Percentiles rank a stretch among this genome's conserved stretches.
These are phyloP conservation scores for Coemansia sp. DNA, from an alignment of 192 early-diverging fungal species.

Conservation along the genomic window DNA sequence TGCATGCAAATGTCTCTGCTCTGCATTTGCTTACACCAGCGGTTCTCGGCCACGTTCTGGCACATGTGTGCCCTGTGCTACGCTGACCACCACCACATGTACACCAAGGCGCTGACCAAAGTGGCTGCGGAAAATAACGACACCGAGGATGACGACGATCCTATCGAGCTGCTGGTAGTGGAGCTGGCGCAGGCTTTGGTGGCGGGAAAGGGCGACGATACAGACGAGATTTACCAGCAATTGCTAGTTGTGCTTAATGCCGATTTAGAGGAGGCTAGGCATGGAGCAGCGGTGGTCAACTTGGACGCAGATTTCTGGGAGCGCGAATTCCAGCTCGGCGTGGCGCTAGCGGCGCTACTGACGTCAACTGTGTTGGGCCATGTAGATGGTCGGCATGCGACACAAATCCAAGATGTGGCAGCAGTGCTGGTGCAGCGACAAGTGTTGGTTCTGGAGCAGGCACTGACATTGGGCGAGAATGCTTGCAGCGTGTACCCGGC, in stretches of 20 bases:
- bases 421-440: constrained; percentile 25
- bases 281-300: constrained; percentile 2
- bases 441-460: constrained; percentile 19
- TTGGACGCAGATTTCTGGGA: constrained; percentile 39
- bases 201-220: neutral
- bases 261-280: constrained; percentile 18
- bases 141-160: constrained; percentile 13
- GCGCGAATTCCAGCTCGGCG: constrained; percentile 43
- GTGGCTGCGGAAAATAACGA: neutral
- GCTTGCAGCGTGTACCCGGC: constrained; percentile 17
- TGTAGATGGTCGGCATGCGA: neutral
- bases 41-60: constrained; percentile 40
- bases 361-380: neutral
- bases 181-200: constrained; percentile 14
- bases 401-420: constrained; percentile 30
- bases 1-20: constrained; percentile 38
- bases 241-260: constrained; percentile 17
- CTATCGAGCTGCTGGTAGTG: constrained; percentile 27
- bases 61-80: constrained; percentile 39
- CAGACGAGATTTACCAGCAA: neutral
- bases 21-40: constrained; percentile 15
- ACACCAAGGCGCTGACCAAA: neutral
- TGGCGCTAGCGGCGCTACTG: constrained; percentile 26
- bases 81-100: neutral
- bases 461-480: constrained; percentile 5